Base-by-base conservation (phyloP, 2,329 filamentous ascomycete genomes). In the Alternaria sp. region DNA sequence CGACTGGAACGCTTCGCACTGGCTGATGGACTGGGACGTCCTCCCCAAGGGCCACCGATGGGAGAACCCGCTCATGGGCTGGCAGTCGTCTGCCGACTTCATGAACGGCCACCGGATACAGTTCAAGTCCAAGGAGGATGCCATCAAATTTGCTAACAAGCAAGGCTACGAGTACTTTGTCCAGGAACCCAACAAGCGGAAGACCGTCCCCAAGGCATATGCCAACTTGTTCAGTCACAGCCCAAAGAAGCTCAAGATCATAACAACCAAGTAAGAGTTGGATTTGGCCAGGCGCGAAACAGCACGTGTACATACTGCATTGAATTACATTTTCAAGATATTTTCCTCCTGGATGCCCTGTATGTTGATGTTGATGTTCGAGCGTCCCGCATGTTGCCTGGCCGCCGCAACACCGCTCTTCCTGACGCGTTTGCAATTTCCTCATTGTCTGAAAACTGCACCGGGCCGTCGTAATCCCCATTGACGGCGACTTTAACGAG, bases 111-210 rank as follows among this genome's bases (percentile, higher is more conserved):
- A 93, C 52, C 88, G 93, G 79, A 82, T 99, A 74, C 90, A 90
- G 81, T 99, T 99, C 87, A 92, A 92, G 81, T 87, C 86, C 74
- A 98, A 97, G 86, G 93, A 98, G 80, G 95, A 97, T 73, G 96
- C 96, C 69, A 95, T 99, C 75, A 85, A 86, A 62, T 99, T 99
- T 78, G 96, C 96, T 23, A 92, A 98, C 84, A 99, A 98, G 87
- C 96, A 99, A 82, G 96, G 96, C 36, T 99, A 99, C 80, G 95
- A 99, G 80, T 99, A 97, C 83, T 98, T 96, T 80, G 94, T 99
- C 23, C 96, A 98, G 85, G 96, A 98, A 83, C 95, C 96, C 36
- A 96, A 97, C 77, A 88, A 89, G 82, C 89, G 96, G 78, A 91
- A 90, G 77, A 90, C 97, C 74, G 84, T 89, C 15, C 92, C 93